Conservation (phyloP, 140 eudicot genomes). For the Bidens hawaiensis region DNA sequence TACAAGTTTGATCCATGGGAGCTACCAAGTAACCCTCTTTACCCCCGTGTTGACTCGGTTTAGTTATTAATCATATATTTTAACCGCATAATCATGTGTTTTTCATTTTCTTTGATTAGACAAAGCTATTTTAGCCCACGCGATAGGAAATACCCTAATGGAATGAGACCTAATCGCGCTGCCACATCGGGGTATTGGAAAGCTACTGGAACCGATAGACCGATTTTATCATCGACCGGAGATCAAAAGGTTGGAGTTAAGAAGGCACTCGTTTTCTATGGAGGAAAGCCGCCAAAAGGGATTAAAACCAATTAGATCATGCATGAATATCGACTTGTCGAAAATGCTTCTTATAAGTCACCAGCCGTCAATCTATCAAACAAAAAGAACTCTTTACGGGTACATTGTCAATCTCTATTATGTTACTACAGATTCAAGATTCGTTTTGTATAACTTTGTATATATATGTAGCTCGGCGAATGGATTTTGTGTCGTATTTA, state of each 20-base stretch:
- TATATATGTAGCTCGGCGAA: slow-evolving; percentile 39
- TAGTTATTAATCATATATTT: neutral
- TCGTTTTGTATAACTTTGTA: neutral
- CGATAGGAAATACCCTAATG: slow-evolving; percentile 69
- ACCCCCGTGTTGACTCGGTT: neutral
- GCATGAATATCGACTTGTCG: slow-evolving; percentile 63
- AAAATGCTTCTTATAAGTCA: slow-evolving; percentile 25
- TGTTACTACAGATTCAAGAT: neutral
- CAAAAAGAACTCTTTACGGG: slow-evolving; percentile 42
- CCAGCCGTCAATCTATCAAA: slow-evolving; percentile 20
- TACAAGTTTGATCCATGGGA: slow-evolving; percentile 79
- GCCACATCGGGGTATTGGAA: slow-evolving; percentile 71
- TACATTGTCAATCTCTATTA: neutral
- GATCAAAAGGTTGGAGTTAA: slow-evolving; percentile 49
- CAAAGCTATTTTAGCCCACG: slow-evolving; percentile 50
- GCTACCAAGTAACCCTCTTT: slow-evolving; percentile 44
- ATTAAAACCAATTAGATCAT: slow-evolving; percentile 62
- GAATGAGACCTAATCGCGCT: slow-evolving; percentile 62
- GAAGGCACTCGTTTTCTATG: slow-evolving; percentile 59
- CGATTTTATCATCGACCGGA: slow-evolving; percentile 39
- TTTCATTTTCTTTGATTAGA: slow-evolving; percentile 21
- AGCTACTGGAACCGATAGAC: slow-evolving; percentile 67
- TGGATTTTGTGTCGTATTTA: slow-evolving; percentile 55
- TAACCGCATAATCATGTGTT: neutral
- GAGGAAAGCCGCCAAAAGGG: slow-evolving; percentile 67